These are phyloP conservation scores for Blastobotrys chiropterorum DNA, from an alignment of 805 yeast genomes.

Conservation along the genomic window DNA sequence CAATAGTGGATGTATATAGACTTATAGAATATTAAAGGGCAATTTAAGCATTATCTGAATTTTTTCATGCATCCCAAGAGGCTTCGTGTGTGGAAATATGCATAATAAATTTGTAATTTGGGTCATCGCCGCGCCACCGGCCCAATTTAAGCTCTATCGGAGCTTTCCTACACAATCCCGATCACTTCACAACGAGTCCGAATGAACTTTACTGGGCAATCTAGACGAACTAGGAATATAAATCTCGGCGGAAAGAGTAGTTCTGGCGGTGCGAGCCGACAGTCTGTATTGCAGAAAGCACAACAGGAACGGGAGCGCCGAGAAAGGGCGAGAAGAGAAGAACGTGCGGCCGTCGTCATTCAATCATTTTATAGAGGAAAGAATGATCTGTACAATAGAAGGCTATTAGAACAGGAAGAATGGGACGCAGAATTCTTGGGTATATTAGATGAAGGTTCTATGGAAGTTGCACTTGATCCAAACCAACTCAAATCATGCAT, in stretches of 20 bases:
- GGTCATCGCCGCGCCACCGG: neutral
- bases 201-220: constrained; percentile 61
- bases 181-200: neutral
- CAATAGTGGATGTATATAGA: neutral
- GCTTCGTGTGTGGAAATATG: no score
- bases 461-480: neutral
- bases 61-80: no score
- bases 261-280: constrained; percentile 32
- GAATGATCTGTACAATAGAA: constrained; percentile 26
- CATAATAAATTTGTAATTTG: no score
- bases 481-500: constrained; percentile 4
- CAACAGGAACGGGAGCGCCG: constrained; percentile 60
- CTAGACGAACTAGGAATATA: constrained; percentile 50
- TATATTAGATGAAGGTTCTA: constrained; percentile 1
- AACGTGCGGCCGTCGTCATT: constrained; percentile 43
- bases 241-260: constrained; percentile 51
- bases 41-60: no score
- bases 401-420: constrained; percentile 28
- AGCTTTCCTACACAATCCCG: neutral
- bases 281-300: constrained; percentile 54
- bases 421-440: constrained; percentile 19
- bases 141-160: neutral
- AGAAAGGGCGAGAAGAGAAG: constrained; percentile 46
- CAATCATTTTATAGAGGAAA: constrained; percentile 45
- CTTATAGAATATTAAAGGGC: neutral